Evolutionary conservation across 2,329 filamentous ascomycete genomes (phyloP).

Genomic region (Aspergillus alliaceus): DNA sequence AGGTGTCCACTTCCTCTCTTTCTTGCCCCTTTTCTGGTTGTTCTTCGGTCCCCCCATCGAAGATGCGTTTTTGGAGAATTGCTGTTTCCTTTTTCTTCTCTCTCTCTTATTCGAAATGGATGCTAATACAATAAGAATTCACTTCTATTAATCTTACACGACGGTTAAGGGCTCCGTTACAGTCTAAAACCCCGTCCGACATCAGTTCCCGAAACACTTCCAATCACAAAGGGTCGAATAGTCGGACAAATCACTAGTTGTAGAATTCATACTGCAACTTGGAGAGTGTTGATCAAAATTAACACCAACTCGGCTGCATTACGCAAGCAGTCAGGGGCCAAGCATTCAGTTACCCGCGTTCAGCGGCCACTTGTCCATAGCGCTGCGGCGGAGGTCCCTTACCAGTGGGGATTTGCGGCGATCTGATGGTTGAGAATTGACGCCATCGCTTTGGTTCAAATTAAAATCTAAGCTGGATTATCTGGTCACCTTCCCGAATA

Average conservation of each 20-base stretch:
- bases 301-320: slow-evolving; percentile 31
- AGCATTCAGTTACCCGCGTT: slow-evolving; percentile 31
- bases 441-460: slow-evolving; percentile 25
- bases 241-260: neutral
- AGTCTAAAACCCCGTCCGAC: neutral
- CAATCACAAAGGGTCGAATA: neutral
- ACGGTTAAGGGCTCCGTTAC: too few relatives aligned
- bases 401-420: slow-evolving; percentile 39
- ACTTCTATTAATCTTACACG: too few relatives aligned
- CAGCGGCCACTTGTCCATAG: slow-evolving; percentile 33
- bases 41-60: neutral
- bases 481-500: slow-evolving; percentile 4
- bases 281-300: slow-evolving; percentile 35
- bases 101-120: too few relatives aligned
- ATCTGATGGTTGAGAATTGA: slow-evolving; percentile 29
- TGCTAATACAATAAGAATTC: too few relatives aligned
- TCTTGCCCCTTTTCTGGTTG: slow-evolving; percentile 15
- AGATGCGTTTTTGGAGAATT: neutral
- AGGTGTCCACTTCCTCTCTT: slow-evolving; percentile 14
- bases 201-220: neutral
- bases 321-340: slow-evolving; percentile 37
- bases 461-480: slow-evolving; percentile 6
- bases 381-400: slow-evolving; percentile 34
- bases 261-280: slow-evolving; percentile 1
- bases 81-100: neutral